phyloP scores from a whole-genome alignment of 176 grass and related monocot genomes.

The Oryza officinalis region DNA sequence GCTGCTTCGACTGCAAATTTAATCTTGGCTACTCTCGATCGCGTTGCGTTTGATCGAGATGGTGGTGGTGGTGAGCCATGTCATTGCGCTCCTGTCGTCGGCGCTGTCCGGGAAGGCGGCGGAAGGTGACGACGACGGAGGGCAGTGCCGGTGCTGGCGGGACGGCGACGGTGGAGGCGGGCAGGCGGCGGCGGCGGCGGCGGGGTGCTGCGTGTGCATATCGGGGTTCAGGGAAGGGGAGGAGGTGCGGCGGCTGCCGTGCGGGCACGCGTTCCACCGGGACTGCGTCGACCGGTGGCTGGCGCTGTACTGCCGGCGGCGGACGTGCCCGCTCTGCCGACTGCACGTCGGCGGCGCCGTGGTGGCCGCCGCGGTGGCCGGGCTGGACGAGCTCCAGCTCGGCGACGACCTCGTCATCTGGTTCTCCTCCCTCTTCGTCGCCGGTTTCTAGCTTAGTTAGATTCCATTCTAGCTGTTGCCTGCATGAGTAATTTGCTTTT shows the following conservation, averaged over 20 bases:
- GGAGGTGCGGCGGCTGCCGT: constrained; percentile 56
- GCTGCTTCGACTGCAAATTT: neutral
- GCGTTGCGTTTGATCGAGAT: neutral
- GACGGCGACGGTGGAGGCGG: neutral
- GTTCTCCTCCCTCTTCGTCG: constrained; percentile 79
- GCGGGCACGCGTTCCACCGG: constrained; percentile 71
- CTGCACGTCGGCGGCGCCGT: constrained; percentile 41
- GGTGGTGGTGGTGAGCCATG: constrained; percentile 42
- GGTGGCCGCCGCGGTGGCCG: neutral
- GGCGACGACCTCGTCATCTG: constrained; percentile 75
- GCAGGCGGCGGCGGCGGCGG: neutral
- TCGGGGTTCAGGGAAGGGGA: constrained; percentile 53
- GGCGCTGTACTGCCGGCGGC: constrained; percentile 52
- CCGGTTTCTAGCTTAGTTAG: constrained; percentile 25
- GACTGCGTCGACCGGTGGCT: constrained; percentile 75
- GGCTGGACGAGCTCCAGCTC: constrained; percentile 41
- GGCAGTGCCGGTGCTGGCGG: constrained; percentile 7
- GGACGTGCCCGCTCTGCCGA: constrained; percentile 81
- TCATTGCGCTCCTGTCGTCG: constrained; percentile 47
- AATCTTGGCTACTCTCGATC: neutral
- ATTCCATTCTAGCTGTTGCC: neutral
- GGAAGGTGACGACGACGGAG: neutral
- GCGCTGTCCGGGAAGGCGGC: constrained; percentile 33
- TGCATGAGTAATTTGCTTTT: neutral
- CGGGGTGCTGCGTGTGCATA: constrained; percentile 67